Base-by-base conservation (phyloP, 192 early-diverging fungal species). In the Podila epicladia region DNA sequence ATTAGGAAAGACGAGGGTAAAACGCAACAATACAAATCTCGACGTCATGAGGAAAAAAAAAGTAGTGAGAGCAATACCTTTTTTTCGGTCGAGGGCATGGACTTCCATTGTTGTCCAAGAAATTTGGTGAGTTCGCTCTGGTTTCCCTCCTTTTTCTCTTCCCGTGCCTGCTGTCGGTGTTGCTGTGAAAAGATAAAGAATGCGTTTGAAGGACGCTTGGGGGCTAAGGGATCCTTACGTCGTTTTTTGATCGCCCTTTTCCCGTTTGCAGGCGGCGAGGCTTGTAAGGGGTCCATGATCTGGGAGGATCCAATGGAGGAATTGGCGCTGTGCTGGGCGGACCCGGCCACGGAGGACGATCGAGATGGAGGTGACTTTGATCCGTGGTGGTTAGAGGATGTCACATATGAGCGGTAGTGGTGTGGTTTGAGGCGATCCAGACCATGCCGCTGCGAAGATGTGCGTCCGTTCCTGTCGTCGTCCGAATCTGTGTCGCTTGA, bases 121-220 rank as follows among this genome's bases (percentile, higher is more conserved):
- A 79, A 79, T 64, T 79, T 79, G 58, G 75, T 79, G 59, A 79
- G 69, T 55, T 79, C 75, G 38, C 75, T 79, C 53, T 79, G 75
- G 53, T 79, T 79, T n/a, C 75, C 75, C 62, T 79, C 75, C 65
- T 79, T 79, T 65, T 79, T 71, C 61, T 79, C 75, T 33, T 79
- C 75, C 53, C 75, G 59, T 26, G 75, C 75, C 75, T 79, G 75
- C 26, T 79, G 75, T 7, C 75, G 75, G 58, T 79, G 75, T 63
- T 79, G 75, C 59, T 79, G 75, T 72, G 75, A 79, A 72, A 79
- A 79, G 70, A 79, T 79, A 29, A 79, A 79, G 58, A 79, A 79
- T 20, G 75, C 75, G 50, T 79, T 79, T 64, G 75, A 79, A n/a
- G 75, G 75, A 12, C 75, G 75, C 65, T 79, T 79, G 29, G 75